Evolutionary conservation across 495 filamentous ascomycete genomes (phyloP).

Genomic region (Podospora fimiseda): DNA sequence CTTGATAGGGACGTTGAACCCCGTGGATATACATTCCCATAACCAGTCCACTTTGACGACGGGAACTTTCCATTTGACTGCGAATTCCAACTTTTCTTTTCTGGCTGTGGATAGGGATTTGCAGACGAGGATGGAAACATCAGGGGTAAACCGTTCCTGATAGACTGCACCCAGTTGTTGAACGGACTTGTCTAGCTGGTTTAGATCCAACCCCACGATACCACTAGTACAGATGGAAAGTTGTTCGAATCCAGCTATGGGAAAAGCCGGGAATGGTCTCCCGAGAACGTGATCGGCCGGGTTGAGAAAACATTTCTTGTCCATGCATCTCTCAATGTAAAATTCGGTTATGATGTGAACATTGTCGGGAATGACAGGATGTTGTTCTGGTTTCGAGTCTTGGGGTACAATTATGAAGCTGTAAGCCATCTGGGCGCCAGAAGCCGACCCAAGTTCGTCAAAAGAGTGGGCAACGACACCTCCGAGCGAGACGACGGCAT

Average conservation of each 20-base stretch:
- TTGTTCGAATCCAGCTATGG: conserved; percentile 58
- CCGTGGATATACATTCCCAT: conserved; percentile 62
- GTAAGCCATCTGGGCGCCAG: conserved; percentile 21
- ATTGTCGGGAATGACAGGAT: conserved; percentile 31
- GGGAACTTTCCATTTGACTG: conserved; percentile 64
- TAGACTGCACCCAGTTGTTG: conserved; percentile 71
- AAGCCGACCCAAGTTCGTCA: conserved; percentile 34
- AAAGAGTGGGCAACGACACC: conserved; percentile 38
- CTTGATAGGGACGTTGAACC: conserved; percentile 33
- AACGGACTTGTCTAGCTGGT: conserved; percentile 73
- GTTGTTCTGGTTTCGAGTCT: conserved; percentile 31
- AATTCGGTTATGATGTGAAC: conserved; percentile 70
- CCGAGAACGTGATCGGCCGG: conserved; percentile 67
- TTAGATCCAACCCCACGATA: conserved; percentile 75
- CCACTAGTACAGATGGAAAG: conserved; percentile 72
- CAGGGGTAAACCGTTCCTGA: conserved; percentile 62
- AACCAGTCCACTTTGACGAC: conserved; percentile 77
- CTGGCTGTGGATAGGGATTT: conserved; percentile 47
- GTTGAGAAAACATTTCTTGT: conserved; percentile 61
- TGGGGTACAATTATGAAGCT: conserved; percentile 50
- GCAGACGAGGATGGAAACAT: conserved; percentile 65
- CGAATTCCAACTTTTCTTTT: conserved; percentile 71
- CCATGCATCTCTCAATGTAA: conserved; percentile 85
- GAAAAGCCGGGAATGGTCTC: conserved; percentile 64
- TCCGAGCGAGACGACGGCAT: conserved; percentile 39